Base-by-base conservation (phyloP, 768 basidiomycete species). In the Lentinula aciculospora region DNA sequence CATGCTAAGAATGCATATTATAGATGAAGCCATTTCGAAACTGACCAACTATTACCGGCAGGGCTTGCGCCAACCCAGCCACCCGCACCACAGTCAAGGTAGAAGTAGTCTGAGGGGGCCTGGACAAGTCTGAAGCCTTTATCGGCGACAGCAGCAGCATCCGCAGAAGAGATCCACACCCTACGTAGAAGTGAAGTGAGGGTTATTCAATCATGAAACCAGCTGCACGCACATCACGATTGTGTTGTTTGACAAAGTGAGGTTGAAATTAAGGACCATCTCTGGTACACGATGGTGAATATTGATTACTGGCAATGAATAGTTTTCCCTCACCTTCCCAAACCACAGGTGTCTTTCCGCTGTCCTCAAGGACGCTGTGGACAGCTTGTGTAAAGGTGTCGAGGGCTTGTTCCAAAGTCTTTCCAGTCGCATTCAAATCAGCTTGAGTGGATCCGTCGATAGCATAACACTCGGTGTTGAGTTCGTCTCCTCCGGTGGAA, bases 401-500 rank as follows among this genome's bases (percentile, higher is more conserved):
- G 29, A 94, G 70, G 0, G 89, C 89, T 56, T 88, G 71, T 34
- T 82, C 75, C 12, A 94, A 65, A 0, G 83, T 88, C 64, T 73
- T 72, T 4, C 78, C 79, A 28, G 66, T 76, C 3, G 65, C 55
- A 21, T 72, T 71, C 44, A 93, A 73, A 4, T 82, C 79, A 0
- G 73, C 68, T 61, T 84, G 82, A 0, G 88, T 88, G 60, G 74
- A 68, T 1, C 74, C 64, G 65, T 94, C 92, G 19, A 86, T 65
- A 1, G 67, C 67, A 62, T 90, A 92, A 67, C 89, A 90, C 13
- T 75, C 74, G 2, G 69, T 67, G 58, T 93, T 93, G 61, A 93
- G 67, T 63, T 93, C 91, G 61, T 94, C 92, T 0, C 93, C 92
- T 0, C 93, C 93, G 0, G 90, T 89, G 62, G 82, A 81, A 62